Conservation (phyloP, 139 green algal species). For the Mesostigma viride region DNA sequence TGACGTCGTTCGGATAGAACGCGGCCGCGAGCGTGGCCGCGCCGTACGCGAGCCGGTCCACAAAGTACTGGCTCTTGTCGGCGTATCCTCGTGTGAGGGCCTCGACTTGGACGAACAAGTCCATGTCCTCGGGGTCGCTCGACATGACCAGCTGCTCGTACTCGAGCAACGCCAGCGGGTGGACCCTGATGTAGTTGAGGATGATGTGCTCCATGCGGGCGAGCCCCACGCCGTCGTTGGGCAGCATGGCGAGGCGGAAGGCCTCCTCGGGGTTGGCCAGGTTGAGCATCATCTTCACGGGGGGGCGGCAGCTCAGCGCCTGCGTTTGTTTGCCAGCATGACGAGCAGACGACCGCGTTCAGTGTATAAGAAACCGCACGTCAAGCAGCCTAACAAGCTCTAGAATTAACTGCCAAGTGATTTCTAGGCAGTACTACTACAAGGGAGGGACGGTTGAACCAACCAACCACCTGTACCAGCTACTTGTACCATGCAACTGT, state of each 20-base stretch:
- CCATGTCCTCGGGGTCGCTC: background rate
- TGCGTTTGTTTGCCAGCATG: background rate
- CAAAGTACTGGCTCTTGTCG: conserved; percentile 11
- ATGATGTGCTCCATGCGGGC: conserved; percentile 25
- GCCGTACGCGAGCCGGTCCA: conserved; percentile 15
- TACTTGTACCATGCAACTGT: too few relatives aligned
- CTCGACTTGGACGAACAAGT: background rate
- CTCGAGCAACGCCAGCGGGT: conserved; percentile 8
- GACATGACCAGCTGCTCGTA: background rate
- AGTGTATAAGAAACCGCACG: too few relatives aligned
- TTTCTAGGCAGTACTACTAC: too few relatives aligned
- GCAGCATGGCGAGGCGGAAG: conserved; percentile 2
- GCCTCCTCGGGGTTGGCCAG: conserved; percentile 8
- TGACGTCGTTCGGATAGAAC: conserved; percentile 19
- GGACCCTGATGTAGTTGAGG: conserved; percentile 8
- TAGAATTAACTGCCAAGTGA: too few relatives aligned
- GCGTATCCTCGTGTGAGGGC: background rate
- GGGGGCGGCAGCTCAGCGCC: background rate
- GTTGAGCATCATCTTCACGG: conserved; percentile 12
- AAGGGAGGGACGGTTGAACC: too few relatives aligned
- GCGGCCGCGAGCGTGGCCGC: conserved; percentile 11
- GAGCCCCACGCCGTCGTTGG: conserved; percentile 19
- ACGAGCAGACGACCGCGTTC: too few relatives aligned
- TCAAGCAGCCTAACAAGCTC: too few relatives aligned
- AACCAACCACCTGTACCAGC: too few relatives aligned